These are phyloP conservation scores for Cryptococcus deneoformans DNA, from an alignment of 1,284 basidiomycete genomes.

Conservation along the genomic window DNA sequence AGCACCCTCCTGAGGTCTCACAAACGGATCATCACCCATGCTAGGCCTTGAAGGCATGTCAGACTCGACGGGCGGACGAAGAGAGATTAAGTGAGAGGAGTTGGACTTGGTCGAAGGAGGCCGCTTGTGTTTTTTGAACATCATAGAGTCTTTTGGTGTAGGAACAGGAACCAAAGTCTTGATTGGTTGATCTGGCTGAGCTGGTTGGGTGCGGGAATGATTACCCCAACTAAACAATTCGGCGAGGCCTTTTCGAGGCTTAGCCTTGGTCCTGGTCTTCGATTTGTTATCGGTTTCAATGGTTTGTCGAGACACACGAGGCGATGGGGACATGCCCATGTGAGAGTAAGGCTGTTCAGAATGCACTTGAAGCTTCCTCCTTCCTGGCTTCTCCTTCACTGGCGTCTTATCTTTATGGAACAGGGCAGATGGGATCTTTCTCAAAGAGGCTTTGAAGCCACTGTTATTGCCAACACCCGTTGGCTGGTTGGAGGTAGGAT, in stretches of 20 bases:
- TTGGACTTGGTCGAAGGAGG: constrained; percentile 12
- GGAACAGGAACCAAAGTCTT: constrained; percentile 2
- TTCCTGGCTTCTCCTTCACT: constrained; percentile 8
- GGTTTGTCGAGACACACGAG: not conserved
- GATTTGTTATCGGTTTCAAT: not conserved
- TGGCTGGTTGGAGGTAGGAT: constrained; percentile 1
- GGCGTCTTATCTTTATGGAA: constrained; percentile 25
- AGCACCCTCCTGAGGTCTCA: constrained; percentile 21
- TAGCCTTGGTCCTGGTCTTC: constrained; percentile 22
- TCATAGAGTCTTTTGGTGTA: constrained; percentile 11
- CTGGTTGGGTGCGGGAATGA: constrained; percentile 5
- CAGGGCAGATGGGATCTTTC: constrained; percentile 36
- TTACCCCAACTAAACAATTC: constrained; percentile 7
- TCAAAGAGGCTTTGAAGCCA: constrained; percentile 23
- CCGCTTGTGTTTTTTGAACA: constrained; percentile 14
- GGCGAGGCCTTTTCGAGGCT: constrained; percentile 32
- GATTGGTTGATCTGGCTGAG: not conserved
- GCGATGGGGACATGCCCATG: not conserved
- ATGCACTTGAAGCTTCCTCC: not conserved
- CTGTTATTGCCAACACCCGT: not conserved
- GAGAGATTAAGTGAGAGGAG: constrained; percentile 1
- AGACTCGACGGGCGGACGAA: constrained; percentile 7
- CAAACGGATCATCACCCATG: constrained; percentile 41
- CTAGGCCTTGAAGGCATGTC: constrained; percentile 25
- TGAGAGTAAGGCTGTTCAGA: constrained; percentile 3